A percentile compares a stretch with the other conserved stretches of the same genome.
phyloP scores from a whole-genome alignment of 305 asterid species.

The Petunia hybrid region DNA sequence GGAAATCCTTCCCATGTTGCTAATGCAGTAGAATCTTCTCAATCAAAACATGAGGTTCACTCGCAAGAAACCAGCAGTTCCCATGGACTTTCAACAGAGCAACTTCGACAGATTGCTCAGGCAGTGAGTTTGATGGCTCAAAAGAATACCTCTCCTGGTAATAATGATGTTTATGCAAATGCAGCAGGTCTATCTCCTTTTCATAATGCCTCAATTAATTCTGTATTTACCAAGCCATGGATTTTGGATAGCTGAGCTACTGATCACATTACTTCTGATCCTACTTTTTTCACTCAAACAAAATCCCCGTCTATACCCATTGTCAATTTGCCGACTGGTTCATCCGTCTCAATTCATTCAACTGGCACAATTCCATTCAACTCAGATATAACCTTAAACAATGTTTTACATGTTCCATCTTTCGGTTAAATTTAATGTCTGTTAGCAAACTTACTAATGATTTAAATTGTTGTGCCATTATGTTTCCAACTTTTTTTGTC shows the following conservation, averaged over 20 bases:
- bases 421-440: not conserved
- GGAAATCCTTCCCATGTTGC: not conserved
- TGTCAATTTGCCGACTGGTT: not conserved
- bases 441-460: not conserved
- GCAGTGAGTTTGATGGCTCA: not conserved
- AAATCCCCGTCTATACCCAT: not conserved
- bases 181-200: not conserved
- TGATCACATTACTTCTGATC: not conserved
- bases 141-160: not conserved
- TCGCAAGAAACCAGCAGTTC: not conserved
- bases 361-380: not conserved
- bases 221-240: not conserved
- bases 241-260: slow-evolving; percentile 19
- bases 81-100: not conserved
- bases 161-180: not conserved
- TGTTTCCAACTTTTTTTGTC: not conserved
- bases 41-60: not conserved
- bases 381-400: not conserved
- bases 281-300: not conserved
- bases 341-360: not conserved
- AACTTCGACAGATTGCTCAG: not conserved
- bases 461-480: not conserved
- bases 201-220: not conserved
- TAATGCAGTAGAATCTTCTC: not conserved
- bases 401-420: not conserved